Base-by-base conservation (phyloP, 192 early-diverging fungal species). In the Coemansia sp. region DNA sequence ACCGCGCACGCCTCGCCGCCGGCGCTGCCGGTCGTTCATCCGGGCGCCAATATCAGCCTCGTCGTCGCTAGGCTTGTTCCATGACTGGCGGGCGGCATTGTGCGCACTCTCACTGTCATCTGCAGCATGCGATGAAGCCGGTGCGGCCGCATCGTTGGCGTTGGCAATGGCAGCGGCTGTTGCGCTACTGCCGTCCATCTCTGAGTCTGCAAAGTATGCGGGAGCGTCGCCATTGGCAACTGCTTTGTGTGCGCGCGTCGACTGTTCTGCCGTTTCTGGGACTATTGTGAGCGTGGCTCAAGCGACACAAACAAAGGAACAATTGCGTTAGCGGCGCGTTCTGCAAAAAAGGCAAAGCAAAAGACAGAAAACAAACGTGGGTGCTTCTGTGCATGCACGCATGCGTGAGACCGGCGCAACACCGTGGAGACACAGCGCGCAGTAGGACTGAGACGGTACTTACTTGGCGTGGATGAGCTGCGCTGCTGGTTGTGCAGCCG, bases 151-250 rank as follows among this genome's bases (percentile, higher is more conserved):
- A 28, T 40, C n/a, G 16, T 31, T 40, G n/a, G 27, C 29, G 24
- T 42, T 57, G 35, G 16, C 48, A 30, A 32, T 57, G 35, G 16
- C 48, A 30, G 44, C 24, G 25, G 54, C 40, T 10, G 54, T 44
- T 32, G 32, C 45, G 68, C 69, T 52, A 23, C 38, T 53, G 51
- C 53, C 60, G 21, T 71, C 69, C 65, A 64, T 78, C 48, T 78
- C 75, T 6, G 64, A 59, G 38, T 71, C 75, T 27, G 69, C 75
- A 65, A 60, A 71, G 38, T 78, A 71, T 19, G 62, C 31, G 12
- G 65, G 58, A 10, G 54, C 30, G 28, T 38, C 55, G 48, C 57
- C 62, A 59, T 71, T 54, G 24, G 53, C 32, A 31, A 65, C 31
- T 8, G 53, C 48, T 21, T 28, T 33, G 57, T 21, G 22, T 8